Percentiles rank a stretch among this genome's conserved stretches.
Conservation (phyloP, 1,284 basidiomycete genomes). For the Prillingera fragicola region DNA sequence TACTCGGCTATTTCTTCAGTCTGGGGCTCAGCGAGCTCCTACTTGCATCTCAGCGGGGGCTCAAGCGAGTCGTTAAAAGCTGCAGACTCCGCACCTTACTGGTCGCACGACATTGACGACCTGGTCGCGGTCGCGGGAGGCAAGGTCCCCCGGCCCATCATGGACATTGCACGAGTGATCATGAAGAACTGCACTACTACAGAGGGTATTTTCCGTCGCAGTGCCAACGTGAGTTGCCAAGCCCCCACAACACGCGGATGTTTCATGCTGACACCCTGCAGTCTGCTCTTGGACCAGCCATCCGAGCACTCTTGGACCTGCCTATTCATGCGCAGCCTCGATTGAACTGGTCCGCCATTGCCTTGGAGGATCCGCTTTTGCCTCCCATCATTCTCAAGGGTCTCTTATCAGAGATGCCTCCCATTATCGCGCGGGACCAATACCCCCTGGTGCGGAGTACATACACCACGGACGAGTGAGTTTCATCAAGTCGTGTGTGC, state of each 20-base stretch:
- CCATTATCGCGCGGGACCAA: conserved; percentile 16
- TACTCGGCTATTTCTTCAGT: conserved; percentile 1
- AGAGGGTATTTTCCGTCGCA: conserved; percentile 39
- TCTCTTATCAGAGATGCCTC: too few species aligned
- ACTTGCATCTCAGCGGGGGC: background rate
- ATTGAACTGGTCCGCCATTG: conserved; percentile 32
- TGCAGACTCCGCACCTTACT: background rate
- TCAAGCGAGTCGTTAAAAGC: background rate
- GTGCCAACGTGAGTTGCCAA: conserved; percentile 25
- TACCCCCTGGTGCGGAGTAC: conserved; percentile 23
- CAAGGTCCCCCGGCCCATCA: conserved; percentile 20
- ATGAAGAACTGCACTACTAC: conserved; percentile 22
- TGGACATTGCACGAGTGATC: conserved; percentile 25
- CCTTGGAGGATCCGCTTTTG: conserved; percentile 29
- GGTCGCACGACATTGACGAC: conserved; percentile 12
- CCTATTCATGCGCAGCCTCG: conserved; percentile 24
- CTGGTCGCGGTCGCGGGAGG: conserved; percentile 20
- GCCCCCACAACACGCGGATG: background rate
- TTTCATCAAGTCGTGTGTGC: background rate
- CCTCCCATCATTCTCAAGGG: conserved; percentile 19
- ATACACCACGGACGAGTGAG: conserved; percentile 18
- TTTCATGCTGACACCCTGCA: conserved; percentile 4
- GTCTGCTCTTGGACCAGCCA: conserved; percentile 16
- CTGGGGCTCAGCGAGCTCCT: conserved; percentile 2
- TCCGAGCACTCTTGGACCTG: conserved; percentile 26